These are phyloP conservation scores for Uronychia binucleata DNA, from an alignment of 73 alveolate genomes.

Conservation along the genomic window DNA sequence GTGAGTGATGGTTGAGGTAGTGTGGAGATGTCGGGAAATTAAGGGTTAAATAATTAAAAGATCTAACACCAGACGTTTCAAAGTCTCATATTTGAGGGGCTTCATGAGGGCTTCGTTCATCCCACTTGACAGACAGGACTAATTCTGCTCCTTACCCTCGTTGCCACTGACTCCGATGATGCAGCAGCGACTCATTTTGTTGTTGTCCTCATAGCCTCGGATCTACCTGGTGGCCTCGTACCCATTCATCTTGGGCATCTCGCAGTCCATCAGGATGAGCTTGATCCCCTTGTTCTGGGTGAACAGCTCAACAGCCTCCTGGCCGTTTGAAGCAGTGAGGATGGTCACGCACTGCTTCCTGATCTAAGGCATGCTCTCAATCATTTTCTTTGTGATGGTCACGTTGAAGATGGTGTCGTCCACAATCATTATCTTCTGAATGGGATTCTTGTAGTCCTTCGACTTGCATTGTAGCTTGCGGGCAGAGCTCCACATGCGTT, in stretches of 20 bases:
- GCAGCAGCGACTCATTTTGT: neutral
- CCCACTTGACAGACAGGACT: neutral
- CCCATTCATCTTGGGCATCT: neutral
- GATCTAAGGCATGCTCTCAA: neutral
- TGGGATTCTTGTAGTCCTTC: neutral
- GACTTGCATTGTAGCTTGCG: neutral
- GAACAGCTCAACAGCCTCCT: neutral
- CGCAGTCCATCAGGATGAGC: neutral
- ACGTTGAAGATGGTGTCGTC: neutral
- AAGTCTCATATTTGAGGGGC: neutral
- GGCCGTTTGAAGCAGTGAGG: neutral
- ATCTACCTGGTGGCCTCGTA: neutral
- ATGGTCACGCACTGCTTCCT: neutral
- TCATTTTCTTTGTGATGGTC: neutral
- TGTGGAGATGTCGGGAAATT: no score
- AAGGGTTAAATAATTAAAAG: no score
- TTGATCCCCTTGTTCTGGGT: neutral
- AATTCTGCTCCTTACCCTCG: neutral
- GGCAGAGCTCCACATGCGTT: neutral
- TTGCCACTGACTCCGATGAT: neutral
- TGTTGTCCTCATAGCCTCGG: neutral
- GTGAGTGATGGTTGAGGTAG: no score
- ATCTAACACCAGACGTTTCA: neutral
- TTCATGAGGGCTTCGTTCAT: neutral
- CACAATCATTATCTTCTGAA: neutral